Evolutionary conservation across 169 alveolate species (phyloP).

Genomic region (Eimeria praecox): DNA sequence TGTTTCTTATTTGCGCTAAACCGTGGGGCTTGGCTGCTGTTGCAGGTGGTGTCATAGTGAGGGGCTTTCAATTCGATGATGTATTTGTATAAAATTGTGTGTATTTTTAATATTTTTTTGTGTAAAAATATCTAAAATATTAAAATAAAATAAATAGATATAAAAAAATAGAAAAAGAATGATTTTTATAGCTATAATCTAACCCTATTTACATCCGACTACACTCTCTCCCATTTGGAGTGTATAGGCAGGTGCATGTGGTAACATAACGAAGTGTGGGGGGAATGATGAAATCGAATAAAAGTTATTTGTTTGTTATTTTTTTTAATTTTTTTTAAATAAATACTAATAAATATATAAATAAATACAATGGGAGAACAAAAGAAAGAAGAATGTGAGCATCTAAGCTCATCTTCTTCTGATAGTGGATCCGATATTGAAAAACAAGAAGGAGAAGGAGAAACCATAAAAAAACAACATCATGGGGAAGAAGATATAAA

Average conservation of each 20-base stretch:
- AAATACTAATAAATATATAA: too few relatives aligned
- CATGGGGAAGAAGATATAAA: neutral
- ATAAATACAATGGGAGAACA: too few relatives aligned
- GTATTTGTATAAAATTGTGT: too few relatives aligned
- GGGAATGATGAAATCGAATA: neutral
- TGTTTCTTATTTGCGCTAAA: too few relatives aligned
- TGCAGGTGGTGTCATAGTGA: too few relatives aligned
- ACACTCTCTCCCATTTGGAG: too few relatives aligned
- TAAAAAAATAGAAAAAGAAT: neutral
- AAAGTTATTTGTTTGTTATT: neutral
- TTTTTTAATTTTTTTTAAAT: too few relatives aligned
- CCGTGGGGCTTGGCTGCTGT: too few relatives aligned
- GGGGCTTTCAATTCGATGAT: too few relatives aligned
- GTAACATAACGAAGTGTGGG: too few relatives aligned
- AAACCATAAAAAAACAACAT: neutral
- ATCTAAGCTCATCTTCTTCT: slow-evolving; percentile 45
- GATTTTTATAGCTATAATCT: neutral
- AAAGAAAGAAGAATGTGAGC: slow-evolving; percentile 37
- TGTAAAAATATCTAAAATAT: too few relatives aligned
- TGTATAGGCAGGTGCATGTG: neutral
- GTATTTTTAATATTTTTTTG: too few relatives aligned
- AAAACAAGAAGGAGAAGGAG: neutral
- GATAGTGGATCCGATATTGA: slow-evolving; percentile 73
- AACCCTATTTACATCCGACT: neutral
- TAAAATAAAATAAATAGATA: slow-evolving; percentile 88